Evolutionary conservation across 2,329 filamentous ascomycete genomes (phyloP).

Genomic region (Fusarium subglutinans): DNA sequence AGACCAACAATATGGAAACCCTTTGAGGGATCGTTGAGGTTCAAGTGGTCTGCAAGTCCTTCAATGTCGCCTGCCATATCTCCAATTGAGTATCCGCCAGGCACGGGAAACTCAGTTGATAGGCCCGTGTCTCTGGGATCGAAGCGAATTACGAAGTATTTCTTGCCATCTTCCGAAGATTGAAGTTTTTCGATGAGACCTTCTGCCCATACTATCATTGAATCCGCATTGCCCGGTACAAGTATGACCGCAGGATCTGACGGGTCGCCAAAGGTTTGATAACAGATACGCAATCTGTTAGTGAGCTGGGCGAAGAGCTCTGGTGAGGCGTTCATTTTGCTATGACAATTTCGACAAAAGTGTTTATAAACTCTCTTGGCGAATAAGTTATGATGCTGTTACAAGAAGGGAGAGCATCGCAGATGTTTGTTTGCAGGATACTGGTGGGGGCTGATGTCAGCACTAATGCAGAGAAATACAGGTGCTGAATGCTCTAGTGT

Average conservation of each 20-base stretch:
- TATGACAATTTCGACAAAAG: too few species aligned
- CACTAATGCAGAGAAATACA: background rate
- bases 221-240: slow-evolving; percentile 30
- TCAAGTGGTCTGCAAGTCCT: slow-evolving; percentile 40
- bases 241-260: slow-evolving; percentile 40
- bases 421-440: background rate
- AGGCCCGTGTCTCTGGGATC: slow-evolving; percentile 40
- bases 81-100: slow-evolving; percentile 37
- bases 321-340: slow-evolving; percentile 18
- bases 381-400: background rate
- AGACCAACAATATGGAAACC: slow-evolving; percentile 40
- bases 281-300: slow-evolving; percentile 43
- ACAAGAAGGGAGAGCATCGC: background rate
- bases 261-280: slow-evolving; percentile 41
- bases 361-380: background rate
- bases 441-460: background rate
- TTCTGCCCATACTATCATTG: slow-evolving; percentile 41
- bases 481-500: background rate
- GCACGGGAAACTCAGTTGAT: slow-evolving; percentile 38
- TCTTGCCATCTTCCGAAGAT: slow-evolving; percentile 3
- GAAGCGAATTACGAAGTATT: slow-evolving; percentile 34
- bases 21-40: slow-evolving; percentile 7
- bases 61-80: slow-evolving; percentile 44
- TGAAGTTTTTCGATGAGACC: slow-evolving; percentile 34
- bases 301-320: slow-evolving; percentile 43